phyloP scores from a whole-genome alignment of 108 stramenopile species.

The Nitzschia sp. region DNA sequence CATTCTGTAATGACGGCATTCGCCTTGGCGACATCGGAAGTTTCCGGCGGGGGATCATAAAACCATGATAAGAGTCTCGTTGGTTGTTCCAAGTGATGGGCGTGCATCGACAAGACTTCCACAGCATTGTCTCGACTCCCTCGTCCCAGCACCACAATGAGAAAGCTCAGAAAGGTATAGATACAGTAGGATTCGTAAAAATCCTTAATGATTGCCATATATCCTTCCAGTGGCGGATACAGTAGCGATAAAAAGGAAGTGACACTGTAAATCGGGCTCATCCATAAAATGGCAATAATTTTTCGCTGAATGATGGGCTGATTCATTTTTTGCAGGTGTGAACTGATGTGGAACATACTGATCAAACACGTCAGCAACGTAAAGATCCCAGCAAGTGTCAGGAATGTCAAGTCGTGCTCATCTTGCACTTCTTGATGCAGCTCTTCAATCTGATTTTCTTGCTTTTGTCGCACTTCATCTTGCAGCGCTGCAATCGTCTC shows the following conservation, averaged over 20 bases:
- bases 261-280: conserved; percentile 84
- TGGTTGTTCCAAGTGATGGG: conserved; percentile 62
- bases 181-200: conserved; percentile 82
- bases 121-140: conserved; percentile 56
- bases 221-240: conserved; percentile 56
- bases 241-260: conserved; percentile 74
- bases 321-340: conserved; percentile 73
- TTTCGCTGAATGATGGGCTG: conserved; percentile 84
- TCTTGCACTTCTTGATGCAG: conserved; percentile 33
- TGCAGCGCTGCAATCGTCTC: conserved; percentile 20
- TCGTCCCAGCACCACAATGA: conserved; percentile 82
- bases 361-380: conserved; percentile 77
- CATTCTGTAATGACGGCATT: conserved; percentile 84
- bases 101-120: conserved; percentile 51
- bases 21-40: conserved; percentile 67
- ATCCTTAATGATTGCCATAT: conserved; percentile 73
- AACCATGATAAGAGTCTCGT: conserved; percentile 44
- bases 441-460: conserved; percentile 40
- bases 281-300: conserved; percentile 89
- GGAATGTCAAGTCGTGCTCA: conserved; percentile 56
- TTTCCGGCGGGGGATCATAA: conserved; percentile 62
- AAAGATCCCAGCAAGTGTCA: conserved; percentile 79
- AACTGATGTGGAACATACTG: conserved; percentile 75
- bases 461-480: conserved; percentile 40
- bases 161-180: conserved; percentile 79